Evolutionary conservation across 1,284 basidiomycete species (phyloP).

Genomic region (Pseudozyma pruni): DNA sequence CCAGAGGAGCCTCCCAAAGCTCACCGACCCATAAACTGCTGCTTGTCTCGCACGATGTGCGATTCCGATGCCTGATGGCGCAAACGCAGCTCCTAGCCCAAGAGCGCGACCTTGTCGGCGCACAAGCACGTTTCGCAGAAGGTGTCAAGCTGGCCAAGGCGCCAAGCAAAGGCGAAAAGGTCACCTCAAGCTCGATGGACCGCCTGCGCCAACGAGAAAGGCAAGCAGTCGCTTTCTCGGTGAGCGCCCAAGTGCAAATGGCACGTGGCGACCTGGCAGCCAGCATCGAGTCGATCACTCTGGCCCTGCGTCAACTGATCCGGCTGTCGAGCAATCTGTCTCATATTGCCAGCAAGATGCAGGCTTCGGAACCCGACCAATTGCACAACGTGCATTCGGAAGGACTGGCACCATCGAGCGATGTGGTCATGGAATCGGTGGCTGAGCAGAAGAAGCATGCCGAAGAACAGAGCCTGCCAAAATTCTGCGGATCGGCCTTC

Average conservation of each 20-base stretch:
- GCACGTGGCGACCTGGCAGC: conserved; percentile 35
- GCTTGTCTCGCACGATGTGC: conserved; percentile 32
- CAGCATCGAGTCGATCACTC: conserved; percentile 30
- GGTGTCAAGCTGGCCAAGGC: conserved; percentile 32
- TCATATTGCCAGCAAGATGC: conserved; percentile 17
- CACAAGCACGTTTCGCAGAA: conserved; percentile 28
- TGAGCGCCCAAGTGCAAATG: conserved; percentile 25
- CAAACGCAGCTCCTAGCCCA: conserved; percentile 25
- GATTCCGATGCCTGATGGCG: conserved; percentile 40
- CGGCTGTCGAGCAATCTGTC: conserved; percentile 27
- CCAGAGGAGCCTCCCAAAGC: neutral
- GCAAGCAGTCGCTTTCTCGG: conserved; percentile 37
- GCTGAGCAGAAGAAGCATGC: conserved; percentile 4
- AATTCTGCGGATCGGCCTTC: conserved; percentile 26
- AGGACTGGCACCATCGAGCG: conserved; percentile 18
- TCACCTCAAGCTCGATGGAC: conserved; percentile 26
- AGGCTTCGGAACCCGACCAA: conserved; percentile 9
- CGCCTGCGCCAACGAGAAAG: conserved; percentile 29
- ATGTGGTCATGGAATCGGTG: conserved; percentile 13
- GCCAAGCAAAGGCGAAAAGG: conserved; percentile 14
- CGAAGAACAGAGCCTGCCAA: conserved; percentile 22
- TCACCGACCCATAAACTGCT: conserved; percentile 14
- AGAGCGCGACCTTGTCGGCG: conserved; percentile 18
- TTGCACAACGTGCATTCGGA: conserved; percentile 3
- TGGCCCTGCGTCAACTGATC: conserved; percentile 34